Evolutionary conservation across 2,329 filamentous ascomycete species (phyloP).

Genomic region (Exophiala aquamarina): DNA sequence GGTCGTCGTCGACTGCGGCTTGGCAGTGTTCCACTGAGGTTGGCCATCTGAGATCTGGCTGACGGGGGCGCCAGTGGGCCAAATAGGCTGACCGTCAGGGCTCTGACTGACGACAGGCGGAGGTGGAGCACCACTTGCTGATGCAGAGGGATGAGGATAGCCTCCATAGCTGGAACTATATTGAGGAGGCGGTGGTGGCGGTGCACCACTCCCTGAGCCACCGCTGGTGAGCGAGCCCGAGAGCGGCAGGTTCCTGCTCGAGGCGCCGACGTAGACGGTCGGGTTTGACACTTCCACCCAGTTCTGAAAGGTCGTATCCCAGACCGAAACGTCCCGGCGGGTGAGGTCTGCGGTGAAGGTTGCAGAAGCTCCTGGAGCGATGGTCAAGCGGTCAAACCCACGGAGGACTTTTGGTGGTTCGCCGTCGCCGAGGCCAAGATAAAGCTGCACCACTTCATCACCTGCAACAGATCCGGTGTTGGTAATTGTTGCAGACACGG

Average conservation of each 20-base stretch:
- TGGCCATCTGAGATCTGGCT: conserved; percentile 23
- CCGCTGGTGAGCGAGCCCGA: conserved; percentile 35
- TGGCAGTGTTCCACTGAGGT: conserved; percentile 9
- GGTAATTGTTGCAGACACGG: conserved; percentile 49
- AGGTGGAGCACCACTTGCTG: too few relatives aligned
- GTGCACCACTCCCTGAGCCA: conserved; percentile 2
- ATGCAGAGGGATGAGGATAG: conserved; percentile 10
- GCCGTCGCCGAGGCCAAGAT: conserved; percentile 76
- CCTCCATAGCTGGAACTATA: not conserved
- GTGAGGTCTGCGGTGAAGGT: conserved; percentile 70
- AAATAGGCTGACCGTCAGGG: conserved; percentile 8
- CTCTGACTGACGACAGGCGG: conserved; percentile 5
- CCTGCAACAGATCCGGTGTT: conserved; percentile 52
- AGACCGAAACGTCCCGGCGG: conserved; percentile 81
- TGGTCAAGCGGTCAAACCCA: conserved; percentile 74
- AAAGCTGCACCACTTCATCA: conserved; percentile 59
- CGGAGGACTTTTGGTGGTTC: conserved; percentile 69
- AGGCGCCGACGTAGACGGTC: conserved; percentile 60
- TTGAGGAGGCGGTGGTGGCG: conserved; percentile 1
- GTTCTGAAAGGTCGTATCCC: conserved; percentile 77
- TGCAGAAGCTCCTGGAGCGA: conserved; percentile 66
- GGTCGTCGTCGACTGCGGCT: conserved; percentile 1
- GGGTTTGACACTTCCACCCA: conserved; percentile 67
- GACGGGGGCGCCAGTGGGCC: conserved; percentile 4
- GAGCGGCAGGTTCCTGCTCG: conserved; percentile 58